Evolutionary conservation across 768 basidiomycete genomes (phyloP), one percentile per base, ranked within the genome.

Genomic region (Pleurotus citrinopileatus): DNA sequence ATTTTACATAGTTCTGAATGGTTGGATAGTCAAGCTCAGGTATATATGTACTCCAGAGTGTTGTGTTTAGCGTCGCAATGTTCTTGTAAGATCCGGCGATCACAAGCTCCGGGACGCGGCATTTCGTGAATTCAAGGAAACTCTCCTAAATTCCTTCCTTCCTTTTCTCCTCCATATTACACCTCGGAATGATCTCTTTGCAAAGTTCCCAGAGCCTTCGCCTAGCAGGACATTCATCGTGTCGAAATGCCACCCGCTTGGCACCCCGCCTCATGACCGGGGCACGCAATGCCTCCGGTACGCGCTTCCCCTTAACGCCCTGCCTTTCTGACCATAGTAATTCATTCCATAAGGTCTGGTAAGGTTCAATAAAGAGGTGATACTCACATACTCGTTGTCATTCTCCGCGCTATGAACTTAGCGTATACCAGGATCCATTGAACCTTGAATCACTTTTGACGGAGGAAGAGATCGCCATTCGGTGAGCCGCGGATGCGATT

Each of bases 401-500:
- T 20, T 4, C 17, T 8, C 25, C 19, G 12, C 13, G 9, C 37
- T 20, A 8, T 28, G 20, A 40, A 20, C 8, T 27, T 19, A 15
- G 6, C 15, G 10, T 25, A n/a, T 29, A n/a, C 4, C 54, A 94
- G 91, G 95, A 98, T 65, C 90, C 94, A 0, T 72, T 98, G 59
- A 82, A 82, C 61, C 63, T 94, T 25, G 89, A 93, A 56, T 82
- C 83, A 0, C 76, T 91, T 36, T 72, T 98, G 57, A 91, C 91
- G 0, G 93, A 94, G 48, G 96, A 97, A 32, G 96, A 98, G 70
- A 77, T 82, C 59, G 88, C 90, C 12, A 88, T 97, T 60, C 82
- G 93, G 94, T 94, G 56, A 40, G 76, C 60, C 54, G n/a, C n/a
- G 2, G 15, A 6, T 53, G 19, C 46, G 29, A 57, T n/a, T n/a